A percentile compares a stretch with the other conserved stretches of the same genome.
Evolutionary conservation across 2,329 filamentous ascomycete species (phyloP).

Genomic region (Epicoccum sorghinum): DNA sequence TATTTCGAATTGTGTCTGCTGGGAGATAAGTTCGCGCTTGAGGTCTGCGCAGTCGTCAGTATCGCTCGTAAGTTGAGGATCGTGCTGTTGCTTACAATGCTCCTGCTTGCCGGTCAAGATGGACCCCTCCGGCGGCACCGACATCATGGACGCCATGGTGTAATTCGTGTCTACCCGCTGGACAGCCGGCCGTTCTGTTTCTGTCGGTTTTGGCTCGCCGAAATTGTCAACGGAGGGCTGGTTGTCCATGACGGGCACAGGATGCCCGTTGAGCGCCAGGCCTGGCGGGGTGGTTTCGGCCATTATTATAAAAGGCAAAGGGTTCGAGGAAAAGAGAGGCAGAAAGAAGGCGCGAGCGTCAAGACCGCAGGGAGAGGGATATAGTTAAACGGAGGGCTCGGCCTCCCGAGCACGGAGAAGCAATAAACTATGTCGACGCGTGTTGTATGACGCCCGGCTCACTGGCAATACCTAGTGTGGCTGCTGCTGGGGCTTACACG

Average conservation of each 20-base stretch:
- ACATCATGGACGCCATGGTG: slow-evolving; percentile 50
- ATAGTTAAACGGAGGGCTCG: slow-evolving; percentile 4
- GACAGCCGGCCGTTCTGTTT: slow-evolving; percentile 24
- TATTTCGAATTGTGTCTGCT: slow-evolving; percentile 90
- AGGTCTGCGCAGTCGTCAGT: slow-evolving; percentile 66
- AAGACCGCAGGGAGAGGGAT: slow-evolving; percentile 2
- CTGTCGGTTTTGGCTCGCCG: slow-evolving; percentile 19
- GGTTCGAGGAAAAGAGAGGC: slow-evolving; percentile 9
- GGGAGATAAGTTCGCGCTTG: slow-evolving; percentile 90
- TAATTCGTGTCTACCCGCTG: slow-evolving; percentile 41
- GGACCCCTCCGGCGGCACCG: slow-evolving; percentile 60
- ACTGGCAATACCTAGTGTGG: slow-evolving; percentile 27
- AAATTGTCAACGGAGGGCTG: slow-evolving; percentile 27
- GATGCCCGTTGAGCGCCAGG: slow-evolving; percentile 37
- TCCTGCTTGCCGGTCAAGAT: slow-evolving; percentile 94
- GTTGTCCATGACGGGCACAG: slow-evolving; percentile 38
- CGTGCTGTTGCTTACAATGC: slow-evolving; percentile 70
- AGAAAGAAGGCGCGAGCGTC: slow-evolving; percentile 4
- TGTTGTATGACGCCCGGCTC: slow-evolving; percentile 37
- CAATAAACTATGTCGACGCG: slow-evolving; percentile 29
- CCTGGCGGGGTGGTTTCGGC: slow-evolving; percentile 29
- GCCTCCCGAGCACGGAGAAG: slow-evolving; percentile 9
- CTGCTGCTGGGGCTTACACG: slow-evolving; percentile 33
- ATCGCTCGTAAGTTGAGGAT: not conserved
- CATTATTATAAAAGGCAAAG: slow-evolving; percentile 25